phyloP scores from a whole-genome alignment of 2,329 filamentous ascomycete species.

The Aspergillus niger region DNA sequence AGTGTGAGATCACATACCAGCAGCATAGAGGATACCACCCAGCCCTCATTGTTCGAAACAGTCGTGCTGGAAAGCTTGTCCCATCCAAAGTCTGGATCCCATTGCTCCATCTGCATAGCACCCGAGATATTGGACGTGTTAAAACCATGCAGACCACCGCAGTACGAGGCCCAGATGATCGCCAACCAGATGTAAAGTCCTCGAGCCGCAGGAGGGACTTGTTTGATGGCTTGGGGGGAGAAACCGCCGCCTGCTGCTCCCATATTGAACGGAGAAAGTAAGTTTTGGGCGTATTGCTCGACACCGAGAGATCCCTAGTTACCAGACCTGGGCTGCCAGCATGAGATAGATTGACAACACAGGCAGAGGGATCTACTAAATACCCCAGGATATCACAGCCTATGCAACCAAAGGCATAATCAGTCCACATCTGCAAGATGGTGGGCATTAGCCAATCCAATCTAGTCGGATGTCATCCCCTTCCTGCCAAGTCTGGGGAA shows the following conservation, averaged over 20 bases:
- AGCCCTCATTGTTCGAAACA: slow-evolving; percentile 21
- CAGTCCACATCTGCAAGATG: neutral
- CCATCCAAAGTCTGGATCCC: slow-evolving; percentile 23
- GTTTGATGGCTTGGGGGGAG: slow-evolving; percentile 19
- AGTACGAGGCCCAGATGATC: slow-evolving; percentile 24
- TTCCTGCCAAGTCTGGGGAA: neutral
- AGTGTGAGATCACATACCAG: slow-evolving; percentile 13
- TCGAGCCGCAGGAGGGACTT: slow-evolving; percentile 17
- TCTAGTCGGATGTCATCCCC: neutral
- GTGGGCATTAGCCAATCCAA: neutral
- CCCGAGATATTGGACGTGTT: slow-evolving; percentile 29
- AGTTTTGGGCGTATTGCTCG: too few species aligned
- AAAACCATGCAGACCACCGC: slow-evolving; percentile 25
- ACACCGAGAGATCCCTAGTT: too few species aligned
- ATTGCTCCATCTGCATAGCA: slow-evolving; percentile 24
- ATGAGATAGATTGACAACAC: too few species aligned
- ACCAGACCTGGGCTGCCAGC: too few species aligned
- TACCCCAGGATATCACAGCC: neutral
- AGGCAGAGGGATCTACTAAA: too few species aligned
- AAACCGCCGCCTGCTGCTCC: slow-evolving; percentile 20
- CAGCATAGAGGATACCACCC: slow-evolving; percentile 26
- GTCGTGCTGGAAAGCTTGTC: slow-evolving; percentile 5
- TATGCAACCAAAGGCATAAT: neutral
- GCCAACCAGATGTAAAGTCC: slow-evolving; percentile 23
- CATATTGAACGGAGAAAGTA: slow-evolving; percentile 4